Percentiles rank a stretch among this genome's conserved stretches.
Conservation (phyloP, 2,329 filamentous ascomycete genomes). For the Hypomyces perniciosus region DNA sequence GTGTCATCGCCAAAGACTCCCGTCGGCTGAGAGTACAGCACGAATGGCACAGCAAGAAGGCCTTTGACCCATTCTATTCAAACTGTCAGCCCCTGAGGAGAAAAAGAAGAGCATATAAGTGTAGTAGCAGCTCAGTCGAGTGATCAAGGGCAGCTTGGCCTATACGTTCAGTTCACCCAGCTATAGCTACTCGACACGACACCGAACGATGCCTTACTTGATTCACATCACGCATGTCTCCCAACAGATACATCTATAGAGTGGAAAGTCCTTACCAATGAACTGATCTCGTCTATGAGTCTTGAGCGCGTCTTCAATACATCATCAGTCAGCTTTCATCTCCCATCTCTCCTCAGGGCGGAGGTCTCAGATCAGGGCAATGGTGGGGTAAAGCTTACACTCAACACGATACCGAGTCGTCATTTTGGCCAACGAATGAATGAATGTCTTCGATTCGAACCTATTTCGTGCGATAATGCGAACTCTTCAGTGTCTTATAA, state of each 20-base stretch:
- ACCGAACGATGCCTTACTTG: no score
- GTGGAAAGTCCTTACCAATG: slow-evolving; percentile 49
- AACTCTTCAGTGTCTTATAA: background rate
- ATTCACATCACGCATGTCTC: no score
- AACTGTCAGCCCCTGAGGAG: no score
- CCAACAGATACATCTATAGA: no score
- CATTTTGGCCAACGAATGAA: slow-evolving; percentile 34
- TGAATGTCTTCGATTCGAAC: no score
- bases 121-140: no score
- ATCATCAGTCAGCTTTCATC: slow-evolving; percentile 17
- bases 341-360: no score
- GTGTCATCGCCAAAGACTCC: slow-evolving; percentile 70
- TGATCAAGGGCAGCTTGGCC: no score
- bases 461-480: no score
- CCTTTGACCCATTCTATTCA: slow-evolving; percentile 88
- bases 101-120: background rate
- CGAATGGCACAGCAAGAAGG: slow-evolving; percentile 88
- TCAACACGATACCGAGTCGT: slow-evolving; percentile 65
- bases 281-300: slow-evolving; percentile 89
- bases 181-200: no score
- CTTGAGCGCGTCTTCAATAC: slow-evolving; percentile 55
- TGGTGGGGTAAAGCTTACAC: slow-evolving; percentile 46
- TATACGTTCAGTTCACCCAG: no score
- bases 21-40: slow-evolving; percentile 90
- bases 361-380: background rate